phyloP scores from a whole-genome alignment of 2,329 filamentous ascomycete genomes.

The Tolypocladium pustulatum region DNA sequence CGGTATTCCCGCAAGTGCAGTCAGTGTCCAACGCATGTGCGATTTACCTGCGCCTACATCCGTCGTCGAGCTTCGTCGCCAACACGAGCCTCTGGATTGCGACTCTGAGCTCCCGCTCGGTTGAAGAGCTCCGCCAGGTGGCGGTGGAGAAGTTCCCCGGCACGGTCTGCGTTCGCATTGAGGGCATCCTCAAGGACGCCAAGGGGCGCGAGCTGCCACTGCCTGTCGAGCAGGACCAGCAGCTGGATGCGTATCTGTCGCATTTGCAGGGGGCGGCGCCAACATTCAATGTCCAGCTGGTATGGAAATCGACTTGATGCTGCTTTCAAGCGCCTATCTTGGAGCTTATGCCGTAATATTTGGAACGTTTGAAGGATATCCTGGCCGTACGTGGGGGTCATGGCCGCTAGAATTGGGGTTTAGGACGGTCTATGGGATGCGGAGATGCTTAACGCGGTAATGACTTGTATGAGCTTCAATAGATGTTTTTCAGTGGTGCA shows the following conservation, averaged over 20 bases:
- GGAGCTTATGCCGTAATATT: neutral
- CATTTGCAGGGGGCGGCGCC: slow-evolving; percentile 42
- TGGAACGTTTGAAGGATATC: neutral
- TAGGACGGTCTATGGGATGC: neutral
- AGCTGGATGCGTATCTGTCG: slow-evolving; percentile 60
- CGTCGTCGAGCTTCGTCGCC: slow-evolving; percentile 45
- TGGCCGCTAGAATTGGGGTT: neutral
- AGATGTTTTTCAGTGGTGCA: neutral
- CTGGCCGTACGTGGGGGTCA: neutral
- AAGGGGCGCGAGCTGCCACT: slow-evolving; percentile 52
- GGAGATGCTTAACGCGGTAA: neutral
- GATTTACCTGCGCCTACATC: slow-evolving; percentile 60
- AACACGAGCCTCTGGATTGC: slow-evolving; percentile 53
- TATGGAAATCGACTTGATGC: slow-evolving; percentile 17
- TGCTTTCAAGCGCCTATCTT: neutral
- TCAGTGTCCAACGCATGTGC: slow-evolving; percentile 29
- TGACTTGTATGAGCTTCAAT: neutral
- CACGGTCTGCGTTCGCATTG: slow-evolving; percentile 46
- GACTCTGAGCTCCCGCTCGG: slow-evolving; percentile 44
- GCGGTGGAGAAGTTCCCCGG: slow-evolving; percentile 52
- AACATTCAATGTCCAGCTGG: slow-evolving; percentile 31
- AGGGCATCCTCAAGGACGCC: slow-evolving; percentile 53
- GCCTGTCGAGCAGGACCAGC: slow-evolving; percentile 58
- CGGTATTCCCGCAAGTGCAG: slow-evolving; percentile 13
- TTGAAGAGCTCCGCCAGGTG: slow-evolving; percentile 53